Percentiles rank a stretch among this genome's conserved stretches.
phyloP scores from a whole-genome alignment of 106 monocot species.

The Phalaenopsis equestris region DNA sequence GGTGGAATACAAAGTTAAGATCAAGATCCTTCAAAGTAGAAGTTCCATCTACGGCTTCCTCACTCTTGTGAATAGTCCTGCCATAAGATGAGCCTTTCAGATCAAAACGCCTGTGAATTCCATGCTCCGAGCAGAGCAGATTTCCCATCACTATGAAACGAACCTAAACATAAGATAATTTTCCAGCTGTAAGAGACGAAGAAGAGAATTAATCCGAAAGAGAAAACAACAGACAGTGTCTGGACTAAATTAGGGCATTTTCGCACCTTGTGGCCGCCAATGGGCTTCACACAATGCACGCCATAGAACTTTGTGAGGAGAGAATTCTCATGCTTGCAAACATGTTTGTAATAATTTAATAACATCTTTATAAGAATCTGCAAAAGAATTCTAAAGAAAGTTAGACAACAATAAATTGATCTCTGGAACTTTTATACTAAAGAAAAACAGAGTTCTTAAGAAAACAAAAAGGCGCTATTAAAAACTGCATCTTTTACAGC shows the following conservation, averaged over 20 bases:
- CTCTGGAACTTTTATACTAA: background rate
- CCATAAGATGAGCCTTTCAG: conserved; percentile 50
- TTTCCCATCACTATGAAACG: conserved; percentile 52
- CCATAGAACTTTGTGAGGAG: conserved; percentile 43
- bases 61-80: conserved; percentile 26
- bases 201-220: background rate
- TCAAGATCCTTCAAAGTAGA: conserved; percentile 51
- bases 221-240: background rate
- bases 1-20: conserved; percentile 34
- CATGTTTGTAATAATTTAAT: conserved; percentile 31
- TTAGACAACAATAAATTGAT: background rate
- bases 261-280: conserved; percentile 16
- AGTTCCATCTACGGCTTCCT: conserved; percentile 35
- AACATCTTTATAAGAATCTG: conserved; percentile 48
- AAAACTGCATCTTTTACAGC: background rate
- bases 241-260: background rate
- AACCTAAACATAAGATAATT: conserved; percentile 14
- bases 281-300: conserved; percentile 43
- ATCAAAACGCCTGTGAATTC: conserved; percentile 42
- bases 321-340: conserved; percentile 18
- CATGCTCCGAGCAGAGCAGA: conserved; percentile 38
- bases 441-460: background rate
- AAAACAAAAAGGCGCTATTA: too few species aligned
- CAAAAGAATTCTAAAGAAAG: background rate
- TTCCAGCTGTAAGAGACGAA: too few species aligned